A percentile compares a stretch with the other conserved stretches of the same genome.
Evolutionary conservation across 2,329 filamentous ascomycete genomes (phyloP).

Genomic region (Botrytis tulipae): DNA sequence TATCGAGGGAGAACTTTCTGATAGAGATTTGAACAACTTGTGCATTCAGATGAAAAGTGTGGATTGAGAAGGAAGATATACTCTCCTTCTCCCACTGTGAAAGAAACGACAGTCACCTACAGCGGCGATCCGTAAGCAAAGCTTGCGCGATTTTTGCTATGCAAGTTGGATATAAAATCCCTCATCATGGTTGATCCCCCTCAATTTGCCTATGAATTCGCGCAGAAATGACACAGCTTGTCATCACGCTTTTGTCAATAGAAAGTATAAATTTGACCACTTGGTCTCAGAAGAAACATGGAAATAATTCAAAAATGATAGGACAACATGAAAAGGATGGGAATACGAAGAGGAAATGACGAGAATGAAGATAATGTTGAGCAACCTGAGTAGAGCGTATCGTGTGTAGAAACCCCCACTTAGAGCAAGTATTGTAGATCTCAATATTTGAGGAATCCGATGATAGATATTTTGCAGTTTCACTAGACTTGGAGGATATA

Average conservation of each 20-base stretch:
- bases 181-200: not conserved
- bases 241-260: not conserved
- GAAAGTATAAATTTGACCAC: not conserved
- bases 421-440: not conserved
- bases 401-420: not conserved
- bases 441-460: not conserved
- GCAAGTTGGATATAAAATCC: slow-evolving; percentile 7
- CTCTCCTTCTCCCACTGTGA: not conserved
- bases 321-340: not conserved
- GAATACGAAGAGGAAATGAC: slow-evolving; percentile 8
- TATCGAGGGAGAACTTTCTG: not conserved
- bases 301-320: not conserved
- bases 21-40: not conserved
- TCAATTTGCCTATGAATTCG: not conserved
- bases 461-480: not conserved
- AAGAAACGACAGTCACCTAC: not conserved
- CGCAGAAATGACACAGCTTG: not conserved
- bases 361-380: slow-evolving; percentile 20
- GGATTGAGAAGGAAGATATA: slow-evolving; percentile 15
- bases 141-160: slow-evolving; percentile 19
- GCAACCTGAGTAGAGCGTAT: not conserved
- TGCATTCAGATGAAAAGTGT: not conserved
- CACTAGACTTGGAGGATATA: not conserved
- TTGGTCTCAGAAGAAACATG: not conserved
- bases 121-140: not conserved